These are phyloP conservation scores for Phytophthora citricola DNA, from an alignment of 352 stramenopile genomes.

Conservation along the genomic window DNA sequence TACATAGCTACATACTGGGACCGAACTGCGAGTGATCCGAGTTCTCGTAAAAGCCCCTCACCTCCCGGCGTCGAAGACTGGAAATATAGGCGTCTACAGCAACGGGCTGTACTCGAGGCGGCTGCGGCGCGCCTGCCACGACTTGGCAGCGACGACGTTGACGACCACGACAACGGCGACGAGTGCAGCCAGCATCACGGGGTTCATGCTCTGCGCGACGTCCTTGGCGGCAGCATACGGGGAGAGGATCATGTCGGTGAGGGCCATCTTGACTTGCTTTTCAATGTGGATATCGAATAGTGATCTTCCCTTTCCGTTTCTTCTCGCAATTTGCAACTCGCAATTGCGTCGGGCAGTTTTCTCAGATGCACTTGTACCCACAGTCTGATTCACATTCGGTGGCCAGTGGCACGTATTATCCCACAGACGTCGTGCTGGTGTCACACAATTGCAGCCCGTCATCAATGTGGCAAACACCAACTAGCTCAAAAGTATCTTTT, in stretches of 20 bases:
- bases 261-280: conserved; percentile 27
- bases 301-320: conserved; percentile 8
- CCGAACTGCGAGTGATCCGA: neutral
- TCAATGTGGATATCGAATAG: conserved; percentile 11
- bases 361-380: conserved; percentile 19
- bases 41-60: neutral
- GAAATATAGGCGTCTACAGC: conserved; percentile 33
- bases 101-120: conserved; percentile 43
- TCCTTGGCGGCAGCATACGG: conserved; percentile 33
- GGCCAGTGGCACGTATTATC: neutral
- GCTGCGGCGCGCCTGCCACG: conserved; percentile 41
- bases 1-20: conserved; percentile 10
- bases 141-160: conserved; percentile 47
- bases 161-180: conserved; percentile 41
- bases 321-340: conserved; percentile 7
- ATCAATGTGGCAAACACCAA: neutral
- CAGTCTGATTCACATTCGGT: conserved; percentile 26
- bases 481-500: neutral
- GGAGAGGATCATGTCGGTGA: conserved; percentile 38
- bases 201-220: conserved; percentile 38
- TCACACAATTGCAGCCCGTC: neutral
- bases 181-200: conserved; percentile 38
- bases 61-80: neutral
- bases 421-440: conserved; percentile 10
- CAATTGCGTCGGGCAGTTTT: conserved; percentile 16